Evolutionary conservation across 768 basidiomycete genomes (phyloP).

Genomic region (Plicaturopsis crispa): DNA sequence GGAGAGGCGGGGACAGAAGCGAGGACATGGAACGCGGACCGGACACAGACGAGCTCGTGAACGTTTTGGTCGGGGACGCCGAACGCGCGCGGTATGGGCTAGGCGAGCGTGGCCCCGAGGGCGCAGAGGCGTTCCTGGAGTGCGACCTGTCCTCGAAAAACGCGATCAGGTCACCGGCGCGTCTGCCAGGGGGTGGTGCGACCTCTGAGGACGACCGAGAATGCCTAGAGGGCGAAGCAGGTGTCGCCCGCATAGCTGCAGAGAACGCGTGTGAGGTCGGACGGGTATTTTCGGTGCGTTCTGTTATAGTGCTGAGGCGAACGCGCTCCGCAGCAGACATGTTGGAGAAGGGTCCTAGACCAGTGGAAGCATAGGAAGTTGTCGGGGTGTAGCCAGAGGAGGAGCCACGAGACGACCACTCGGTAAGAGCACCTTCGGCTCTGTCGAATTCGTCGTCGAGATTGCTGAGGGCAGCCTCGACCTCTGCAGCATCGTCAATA

Average conservation of each 20-base stretch:
- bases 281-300: slow-evolving; percentile 69
- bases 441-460: slow-evolving; percentile 63
- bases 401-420: slow-evolving; percentile 52
- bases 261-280: slow-evolving; percentile 42
- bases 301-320: slow-evolving; percentile 71
- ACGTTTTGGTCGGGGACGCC: slow-evolving; percentile 36
- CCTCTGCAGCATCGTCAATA: slow-evolving; percentile 40
- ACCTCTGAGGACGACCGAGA: slow-evolving; percentile 41
- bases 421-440: slow-evolving; percentile 55
- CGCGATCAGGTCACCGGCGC: slow-evolving; percentile 66
- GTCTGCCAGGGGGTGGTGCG: slow-evolving; percentile 42
- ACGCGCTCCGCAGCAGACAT: slow-evolving; percentile 32
- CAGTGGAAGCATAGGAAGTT: slow-evolving; percentile 11
- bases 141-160: slow-evolving; percentile 55
- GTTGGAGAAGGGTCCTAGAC: too few relatives aligned
- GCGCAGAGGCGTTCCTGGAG: slow-evolving; percentile 13
- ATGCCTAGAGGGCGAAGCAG: slow-evolving; percentile 35
- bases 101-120: slow-evolving; percentile 27
- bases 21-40: slow-evolving; percentile 26
- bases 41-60: slow-evolving; percentile 14
- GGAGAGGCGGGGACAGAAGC: slow-evolving; percentile 41
- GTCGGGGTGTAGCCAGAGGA: slow-evolving; percentile 15
- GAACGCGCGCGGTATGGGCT: slow-evolving; percentile 35
- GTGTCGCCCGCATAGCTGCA: slow-evolving; percentile 30
- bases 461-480: slow-evolving; percentile 59